These are phyloP conservation scores for Medicago arabica DNA, from an alignment of 306 rosid species.

Conservation along the genomic window DNA sequence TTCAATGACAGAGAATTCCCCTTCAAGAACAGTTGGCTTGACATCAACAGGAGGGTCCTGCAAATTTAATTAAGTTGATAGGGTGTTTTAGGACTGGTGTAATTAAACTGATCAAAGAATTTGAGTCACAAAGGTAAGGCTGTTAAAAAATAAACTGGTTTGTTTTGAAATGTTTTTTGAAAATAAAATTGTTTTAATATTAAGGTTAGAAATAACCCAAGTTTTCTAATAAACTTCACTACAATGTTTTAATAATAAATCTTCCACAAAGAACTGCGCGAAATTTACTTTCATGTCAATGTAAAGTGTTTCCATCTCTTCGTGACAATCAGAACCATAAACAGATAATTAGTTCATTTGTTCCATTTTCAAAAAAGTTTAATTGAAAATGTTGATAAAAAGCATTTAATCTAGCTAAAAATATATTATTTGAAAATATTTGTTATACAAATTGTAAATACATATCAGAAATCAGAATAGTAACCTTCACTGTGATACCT, in stretches of 20 bases:
- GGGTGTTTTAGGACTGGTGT: slow-evolving; percentile 8
- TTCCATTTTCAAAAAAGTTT: slow-evolving; percentile 20
- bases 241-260: slow-evolving; percentile 10
- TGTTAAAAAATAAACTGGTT: background rate
- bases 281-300: slow-evolving; percentile 23
- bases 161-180: slow-evolving; percentile 4
- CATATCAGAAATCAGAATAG: slow-evolving; percentile 15
- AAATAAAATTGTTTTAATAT: background rate
- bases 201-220: slow-evolving; percentile 24
- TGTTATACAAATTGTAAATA: background rate
- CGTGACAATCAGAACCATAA: slow-evolving; percentile 13
- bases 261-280: slow-evolving; percentile 9
- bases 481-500: too few species aligned
- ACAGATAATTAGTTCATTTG: slow-evolving; percentile 2
- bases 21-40: slow-evolving; percentile 69
- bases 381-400: slow-evolving; percentile 26
- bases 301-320: slow-evolving; percentile 11
- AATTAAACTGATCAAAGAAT: slow-evolving; percentile 25
- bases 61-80: slow-evolving; percentile 46
- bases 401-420: slow-evolving; percentile 11
- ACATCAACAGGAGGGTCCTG: slow-evolving; percentile 77
- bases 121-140: slow-evolving; percentile 27
- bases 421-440: slow-evolving; percentile 4
- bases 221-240: slow-evolving; percentile 6
- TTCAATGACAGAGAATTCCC: slow-evolving; percentile 59